Evolutionary conservation across 768 basidiomycete species (phyloP), one percentile per base, ranked within the genome.

Genomic region (Filobasidium wieringae): DNA sequence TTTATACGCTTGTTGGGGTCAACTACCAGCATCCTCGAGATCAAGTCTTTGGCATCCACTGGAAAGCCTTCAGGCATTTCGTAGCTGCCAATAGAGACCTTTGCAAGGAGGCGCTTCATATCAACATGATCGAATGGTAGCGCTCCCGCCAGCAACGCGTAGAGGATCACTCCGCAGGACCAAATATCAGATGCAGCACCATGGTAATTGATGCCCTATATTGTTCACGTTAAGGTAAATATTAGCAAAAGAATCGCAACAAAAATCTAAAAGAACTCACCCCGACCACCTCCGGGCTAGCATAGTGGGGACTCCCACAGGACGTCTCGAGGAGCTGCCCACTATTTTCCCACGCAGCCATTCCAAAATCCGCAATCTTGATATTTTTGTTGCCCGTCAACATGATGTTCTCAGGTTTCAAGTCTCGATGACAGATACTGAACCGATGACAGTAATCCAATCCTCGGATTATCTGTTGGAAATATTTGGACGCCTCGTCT

Each of bases 351-450:
- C 95, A 88, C 9, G 92, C 88, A 26, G 93, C 92, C 93, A 96
- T 95, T 22, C 93, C 93, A 83, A 93, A 96, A 75, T 96, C 93
- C 24, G 90, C 92, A 40, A 97, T 87, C 78, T 96, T 97, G 77
- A 97, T 81, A 68, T 89, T 79, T 64, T 73, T 72, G 43, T 76
- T 61, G 24, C 57, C 60, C 63, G 91, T 86, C 54, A 97, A 86
- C 36, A 99, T 79, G 52, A 97, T 86, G 69, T 96, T 96, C 77
- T 97, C 93, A 2, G 93, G 93, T 73, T 97, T 97, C 66, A 99
- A 82, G 74, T 99, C 93, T 26, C 93, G 87, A 75, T 96, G 93
- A 60, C 90, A 89, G 75, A 97, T 95, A 63, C 91, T 92, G 78
- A 95, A 95, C 0, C 87, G 84, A 72, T 97, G 93, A 52, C 92